Percentiles rank a stretch among this genome's conserved stretches.
Evolutionary conservation across 257 asterid species (phyloP).

Genomic region (Ocimum tenuiflorum): DNA sequence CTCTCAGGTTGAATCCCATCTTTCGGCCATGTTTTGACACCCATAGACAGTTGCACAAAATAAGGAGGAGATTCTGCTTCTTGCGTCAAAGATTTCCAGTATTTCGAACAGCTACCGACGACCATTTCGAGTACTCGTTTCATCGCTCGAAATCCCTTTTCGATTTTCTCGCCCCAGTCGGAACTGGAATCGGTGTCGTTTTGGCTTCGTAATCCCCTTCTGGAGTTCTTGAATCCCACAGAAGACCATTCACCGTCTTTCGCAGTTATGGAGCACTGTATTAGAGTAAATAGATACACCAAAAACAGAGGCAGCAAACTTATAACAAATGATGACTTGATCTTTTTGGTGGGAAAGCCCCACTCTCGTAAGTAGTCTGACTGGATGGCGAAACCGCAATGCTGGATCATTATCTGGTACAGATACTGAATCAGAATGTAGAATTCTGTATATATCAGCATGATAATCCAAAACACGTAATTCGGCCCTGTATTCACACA

Average conservation of each 20-base stretch:
- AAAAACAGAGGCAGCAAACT: conserved; percentile 81
- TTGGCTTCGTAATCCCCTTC: conserved; percentile 36
- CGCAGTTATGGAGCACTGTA: conserved; percentile 96
- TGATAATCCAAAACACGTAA: conserved; percentile 80
- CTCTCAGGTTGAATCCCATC: conserved; percentile 98
- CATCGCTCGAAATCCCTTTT: conserved; percentile 34
- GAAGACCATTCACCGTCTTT: conserved; percentile 96
- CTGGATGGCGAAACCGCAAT: conserved; percentile 79
- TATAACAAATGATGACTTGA: conserved; percentile 73
- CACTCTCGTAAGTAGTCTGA: conserved; percentile 52
- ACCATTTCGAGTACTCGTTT: conserved; percentile 38
- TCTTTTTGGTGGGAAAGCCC: conserved; percentile 82
- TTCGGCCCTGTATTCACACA: conserved; percentile 92
- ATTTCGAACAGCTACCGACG: conserved; percentile 53
- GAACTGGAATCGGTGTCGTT: conserved; percentile 34
- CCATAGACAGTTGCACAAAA: conserved; percentile 91
- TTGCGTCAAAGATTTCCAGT: conserved; percentile 96
- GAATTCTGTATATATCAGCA: conserved; percentile 84
- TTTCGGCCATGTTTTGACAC: conserved; percentile 82
- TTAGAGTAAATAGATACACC: conserved; percentile 76
- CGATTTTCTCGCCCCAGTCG: conserved; percentile 53
- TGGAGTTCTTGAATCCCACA: conserved; percentile 43
- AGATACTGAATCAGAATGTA: conserved; percentile 79
- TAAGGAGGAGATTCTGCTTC: conserved; percentile 99
- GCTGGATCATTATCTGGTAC: conserved; percentile 86